Base-by-base conservation (phyloP, 768 basidiomycete species). In the Hericium alpestre region DNA sequence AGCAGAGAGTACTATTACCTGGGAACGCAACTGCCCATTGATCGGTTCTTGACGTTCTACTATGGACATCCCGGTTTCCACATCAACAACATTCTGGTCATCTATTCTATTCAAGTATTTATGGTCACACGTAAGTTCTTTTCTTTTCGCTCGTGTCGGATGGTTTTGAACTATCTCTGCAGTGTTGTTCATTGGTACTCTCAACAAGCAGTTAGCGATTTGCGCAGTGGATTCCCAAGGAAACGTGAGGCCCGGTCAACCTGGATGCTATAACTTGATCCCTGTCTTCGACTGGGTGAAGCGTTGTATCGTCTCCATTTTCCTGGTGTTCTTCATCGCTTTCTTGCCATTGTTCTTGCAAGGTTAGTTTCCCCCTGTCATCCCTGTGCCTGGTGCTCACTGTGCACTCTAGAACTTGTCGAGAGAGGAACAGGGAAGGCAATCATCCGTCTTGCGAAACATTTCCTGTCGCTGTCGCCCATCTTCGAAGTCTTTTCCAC, bases 31-130 rank as follows among this genome's bases (percentile, higher is more conserved):
- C 78, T 99, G 56, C 96, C 96, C 38, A 84, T 99, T 65, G 96
- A 99, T 69, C 89, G 96, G 23, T 99, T 99, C 84, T 77, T 99
- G 65, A 98, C 95, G 20, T 99, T 98, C 79, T 99, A 99, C 76
- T 99, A 98, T 65, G 95, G 90, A 55, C 96, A 99, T 73, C 95
- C 96, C 56, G 96, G 92, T 66, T 99, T 99, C 86, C 96, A 99
- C 70, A 84, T 99, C 77, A 99, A 99, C 80, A 98, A 99, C 69
- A 98, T 98, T 65, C 77, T 99, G 68, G 94, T 99, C 74, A 98
- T 99, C 65, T 87, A 92, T 71, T 97, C 96, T 23, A 92, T 99
- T 55, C 93, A 96, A 69, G 80, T 95, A 56, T 98, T 99, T 79
- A 96, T 98, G 92, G 76, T 97, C 56, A 92, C 92, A 18, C 67